These are phyloP conservation scores for Penicillium subrubescens DNA, from an alignment of 495 filamentous ascomycete species.

Conservation along the genomic window DNA sequence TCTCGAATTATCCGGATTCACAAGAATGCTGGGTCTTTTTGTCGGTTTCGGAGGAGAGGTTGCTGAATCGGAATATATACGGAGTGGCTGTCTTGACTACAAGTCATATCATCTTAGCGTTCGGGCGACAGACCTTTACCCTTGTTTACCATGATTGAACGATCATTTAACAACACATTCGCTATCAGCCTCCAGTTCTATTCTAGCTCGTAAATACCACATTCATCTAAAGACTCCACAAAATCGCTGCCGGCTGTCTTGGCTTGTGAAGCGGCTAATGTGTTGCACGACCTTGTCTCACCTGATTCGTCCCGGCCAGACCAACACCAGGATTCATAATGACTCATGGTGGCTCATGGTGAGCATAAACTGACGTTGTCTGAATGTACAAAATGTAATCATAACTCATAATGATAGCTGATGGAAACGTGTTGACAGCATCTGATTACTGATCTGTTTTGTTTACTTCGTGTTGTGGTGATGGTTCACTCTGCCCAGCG, in stretches of 20 bases:
- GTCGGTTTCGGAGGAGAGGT: not conserved
- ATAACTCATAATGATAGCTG: not conserved
- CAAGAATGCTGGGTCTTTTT: not conserved
- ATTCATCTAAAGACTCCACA: not conserved
- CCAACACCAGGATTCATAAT: constrained; percentile 12
- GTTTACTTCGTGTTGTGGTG: not conserved
- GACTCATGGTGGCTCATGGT: constrained; percentile 24
- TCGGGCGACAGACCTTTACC: not conserved
- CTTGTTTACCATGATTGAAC: not conserved
- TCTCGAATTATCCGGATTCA: constrained; percentile 7
- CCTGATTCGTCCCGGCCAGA: not conserved
- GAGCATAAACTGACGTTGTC: constrained; percentile 6
- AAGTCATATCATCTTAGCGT: not conserved
- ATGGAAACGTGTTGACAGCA: not conserved
- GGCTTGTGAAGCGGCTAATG: not conserved
- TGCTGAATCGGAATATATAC: not conserved
- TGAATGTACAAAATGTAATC: not conserved
- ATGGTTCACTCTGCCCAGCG: not conserved
- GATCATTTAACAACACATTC: not conserved
- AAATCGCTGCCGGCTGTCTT: not conserved
- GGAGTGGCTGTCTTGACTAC: not conserved
- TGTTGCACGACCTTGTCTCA: not conserved
- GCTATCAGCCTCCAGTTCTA: not conserved
- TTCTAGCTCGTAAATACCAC: not conserved
- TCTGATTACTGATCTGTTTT: not conserved